Base-by-base conservation (phyloP, 2,329 filamentous ascomycete species). In the Penicillium fuscoglaucum region DNA sequence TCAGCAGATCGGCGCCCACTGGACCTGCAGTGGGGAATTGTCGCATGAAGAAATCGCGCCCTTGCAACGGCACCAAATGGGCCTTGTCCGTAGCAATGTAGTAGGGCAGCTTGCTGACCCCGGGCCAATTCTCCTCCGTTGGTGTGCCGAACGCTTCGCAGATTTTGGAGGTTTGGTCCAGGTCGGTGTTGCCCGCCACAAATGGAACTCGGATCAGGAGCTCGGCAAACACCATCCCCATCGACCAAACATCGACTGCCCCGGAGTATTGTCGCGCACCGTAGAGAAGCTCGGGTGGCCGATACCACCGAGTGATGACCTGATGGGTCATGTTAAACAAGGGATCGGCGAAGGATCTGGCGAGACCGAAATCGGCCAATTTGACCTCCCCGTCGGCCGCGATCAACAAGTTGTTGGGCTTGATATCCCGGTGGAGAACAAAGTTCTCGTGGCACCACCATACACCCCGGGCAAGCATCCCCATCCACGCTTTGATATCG, bases 401-500 rank as follows among this genome's bases (percentile, higher is more conserved):
- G 68, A 99, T 96, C 59, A 99, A 83, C 76, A 98, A 80, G 79
- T 99, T 99, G 84, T 98, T 98, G 48, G 93, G 93, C 78, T 99
- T 99, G 81, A 99, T 98, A 80, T 99, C 95, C 68, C 95, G 90
- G 78, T 99, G 95, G 31, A 99, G 83, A 19, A 99, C 86, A 68
- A 89, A 93, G 74, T 95, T 96, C 72, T 93, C 90, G 76, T 99
- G 95, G 76, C 95, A 98, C 81, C 96, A 99, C 88, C 91, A 96
- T 29, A 98, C 87, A 28, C 90, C 95, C 43, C 93, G 87, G 29
- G 85, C 85, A n/a, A 98, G 84, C 95, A 98, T 98, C 63, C 90
- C 90, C 88, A 97, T 96, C 95, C 95, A 99, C 17, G 92, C 90
- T 76, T 99, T 99, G 75, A 98, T 92, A 75, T 99, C 95, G 19